Conservation (phyloP, 345 rosid genomes). For the Aurinia saxatilis region DNA sequence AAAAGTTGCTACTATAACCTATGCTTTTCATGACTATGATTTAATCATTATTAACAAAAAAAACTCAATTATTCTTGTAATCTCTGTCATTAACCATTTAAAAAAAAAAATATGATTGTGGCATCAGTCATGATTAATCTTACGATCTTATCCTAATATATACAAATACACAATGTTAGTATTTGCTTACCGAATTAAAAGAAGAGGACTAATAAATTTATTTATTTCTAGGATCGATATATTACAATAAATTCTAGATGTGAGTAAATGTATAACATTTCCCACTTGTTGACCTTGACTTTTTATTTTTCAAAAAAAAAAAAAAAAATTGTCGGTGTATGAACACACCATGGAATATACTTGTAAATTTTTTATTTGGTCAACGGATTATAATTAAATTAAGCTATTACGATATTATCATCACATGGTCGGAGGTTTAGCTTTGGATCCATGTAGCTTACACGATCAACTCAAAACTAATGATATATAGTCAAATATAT, state of each 20-base stretch:
- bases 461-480: slow-evolving; percentile 3
- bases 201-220: too few relatives aligned
- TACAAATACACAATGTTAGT: not conserved
- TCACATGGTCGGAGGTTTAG: slow-evolving; percentile 8
- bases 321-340: not conserved
- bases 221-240: too few relatives aligned
- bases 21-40: not conserved
- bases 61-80: not conserved
- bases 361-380: not conserved
- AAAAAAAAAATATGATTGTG: too few relatives aligned
- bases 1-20: not conserved
- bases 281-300: not conserved
- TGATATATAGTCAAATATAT: not conserved
- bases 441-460: slow-evolving; percentile 6
- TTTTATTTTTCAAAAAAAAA: not conserved
- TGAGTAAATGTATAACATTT: not conserved
- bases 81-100: not conserved
- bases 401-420: not conserved
- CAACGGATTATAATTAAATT: not conserved
- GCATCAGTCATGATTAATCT: too few relatives aligned
- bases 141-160: too few relatives aligned
- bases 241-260: not conserved
- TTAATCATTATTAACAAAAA: too few relatives aligned
- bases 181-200: too few relatives aligned
- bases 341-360: not conserved